phyloP scores from a whole-genome alignment of 2,329 filamentous ascomycete species.

The Sclerotinia subarctica region DNA sequence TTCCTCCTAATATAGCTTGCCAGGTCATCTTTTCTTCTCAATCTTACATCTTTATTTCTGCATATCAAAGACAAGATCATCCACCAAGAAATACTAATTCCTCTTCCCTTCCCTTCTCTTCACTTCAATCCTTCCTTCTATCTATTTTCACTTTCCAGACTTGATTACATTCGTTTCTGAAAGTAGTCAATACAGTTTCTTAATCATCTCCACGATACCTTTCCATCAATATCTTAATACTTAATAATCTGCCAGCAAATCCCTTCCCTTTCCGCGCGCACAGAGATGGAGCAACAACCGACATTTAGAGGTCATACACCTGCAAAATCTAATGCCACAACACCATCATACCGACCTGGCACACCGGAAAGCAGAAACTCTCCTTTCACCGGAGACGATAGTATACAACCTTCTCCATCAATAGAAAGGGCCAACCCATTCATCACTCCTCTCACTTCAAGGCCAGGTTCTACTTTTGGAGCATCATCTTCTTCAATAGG shows the following conservation, averaged over 20 bases:
- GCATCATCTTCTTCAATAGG: conserved; percentile 43
- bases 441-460: conserved; percentile 42
- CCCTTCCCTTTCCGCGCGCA: not conserved
- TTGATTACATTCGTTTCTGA: not conserved
- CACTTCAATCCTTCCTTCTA: not conserved
- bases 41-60: not conserved
- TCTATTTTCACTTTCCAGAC: not conserved
- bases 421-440: conserved; percentile 32
- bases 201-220: not conserved
- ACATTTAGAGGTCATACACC: conserved; percentile 24
- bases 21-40: not conserved
- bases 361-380: conserved; percentile 40
- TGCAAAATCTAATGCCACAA: conserved; percentile 37
- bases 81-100: not conserved
- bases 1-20: not conserved
- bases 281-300: conserved; percentile 10
- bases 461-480: conserved; percentile 43
- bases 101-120: not conserved
- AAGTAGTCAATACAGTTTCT: not conserved
- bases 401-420: conserved; percentile 29
- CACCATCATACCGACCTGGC: conserved; percentile 38
- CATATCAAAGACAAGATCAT: not conserved
- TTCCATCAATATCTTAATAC: not conserved
- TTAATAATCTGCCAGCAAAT: not conserved
- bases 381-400: conserved; percentile 34